Evolutionary conservation across 2,329 filamentous ascomycete species (phyloP), one percentile per base, ranked within the genome.

Genomic region (Stromatinia cepivora): DNA sequence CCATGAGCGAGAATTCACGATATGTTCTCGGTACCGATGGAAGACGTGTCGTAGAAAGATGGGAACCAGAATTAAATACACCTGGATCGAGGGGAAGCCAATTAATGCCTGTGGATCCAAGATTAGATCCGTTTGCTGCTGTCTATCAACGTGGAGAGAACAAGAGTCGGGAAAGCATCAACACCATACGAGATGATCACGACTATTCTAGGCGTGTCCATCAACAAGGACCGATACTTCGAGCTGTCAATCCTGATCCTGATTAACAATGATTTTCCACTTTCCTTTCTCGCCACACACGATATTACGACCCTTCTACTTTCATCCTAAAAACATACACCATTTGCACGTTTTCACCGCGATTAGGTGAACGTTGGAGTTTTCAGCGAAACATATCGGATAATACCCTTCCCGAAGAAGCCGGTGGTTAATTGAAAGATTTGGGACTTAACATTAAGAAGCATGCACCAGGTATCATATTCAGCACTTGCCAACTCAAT

Each of bases 131-230:
- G 0, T 88, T 86, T 71, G 83, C 85, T 61, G 82, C 83, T 48
- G 80, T 88, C 17, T 90, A 89, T 76, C 80, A 81, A 56, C 82
- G 85, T 25, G 80, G 80, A 57, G 81, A 82, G 36, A 88, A 84
- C 74, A 85, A 85, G 77, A 89, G 87, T 74, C 84, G 84, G 71
- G 87, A 90, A 76, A 90, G 87, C 76, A 80, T 90, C 75, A 86
- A 86, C 73, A 89, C 87, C 1, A 79, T 90, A 7, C 85, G 85
- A 69, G 88, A 90, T 75, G 86, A 90, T 71, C 86, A 88, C 70
- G 88, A 90, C 73, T 90, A 90, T 75, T 89, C 87, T 52, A 81
- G 88, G 72, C 82, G 77, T 61, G 73, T 78, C 2, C 80, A 83
- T 56, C 82, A 84, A 13, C 81, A 84, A 74, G 73, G 72, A 34